Base-by-base conservation (phyloP, 2,329 filamentous ascomycete genomes). In the Tolypocladium nubicola region DNA sequence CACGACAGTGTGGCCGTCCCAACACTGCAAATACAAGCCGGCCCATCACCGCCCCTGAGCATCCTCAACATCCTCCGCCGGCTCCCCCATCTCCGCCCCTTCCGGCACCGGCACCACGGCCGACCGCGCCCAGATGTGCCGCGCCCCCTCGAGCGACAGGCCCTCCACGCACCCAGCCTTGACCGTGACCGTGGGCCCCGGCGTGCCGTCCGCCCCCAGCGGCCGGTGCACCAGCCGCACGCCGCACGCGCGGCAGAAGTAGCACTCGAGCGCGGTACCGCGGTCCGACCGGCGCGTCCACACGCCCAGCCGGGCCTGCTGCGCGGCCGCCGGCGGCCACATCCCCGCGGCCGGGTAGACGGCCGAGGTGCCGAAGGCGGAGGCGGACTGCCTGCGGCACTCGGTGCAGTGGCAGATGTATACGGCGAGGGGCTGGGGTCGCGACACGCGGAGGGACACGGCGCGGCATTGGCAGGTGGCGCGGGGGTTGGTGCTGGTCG, bases 381-480 rank as follows among this genome's bases (percentile, higher is more conserved):
- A 78, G 4, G 68, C 67, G 0, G 75, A 73, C 59, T 78, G 75
- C 55, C 68, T 75, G 49, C 71, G 75, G 60, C 76, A 79, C 56
- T 77, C 70, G 53, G 69, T 67, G 63, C 76, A 79, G 66, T 79
- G 76, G 62, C 76, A 79, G 65, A 73, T 70, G 62, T 71, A 76
- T 23, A 77, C 62, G 8, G 65, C 67, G 30, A 71, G 56, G 6
- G 74, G 73, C 23, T 70, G 55, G 1, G 69, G 65, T 8, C 62
- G 64, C 1, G 73, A 70, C 5, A 73, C 70, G 38, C 63, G 65
- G 60, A 77, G 70, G 19, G 65, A 57, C 38, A 76, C 61, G n/a
- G 63, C 56, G 55, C 70, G 71, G 65, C 75, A 77, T 56, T 77
- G 75, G 58, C 75, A 77, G 49, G 56, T 52, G 38, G 71, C 61